Base-by-base conservation (phyloP, 805 yeast species). In the Cyberlindnera petersonii region DNA sequence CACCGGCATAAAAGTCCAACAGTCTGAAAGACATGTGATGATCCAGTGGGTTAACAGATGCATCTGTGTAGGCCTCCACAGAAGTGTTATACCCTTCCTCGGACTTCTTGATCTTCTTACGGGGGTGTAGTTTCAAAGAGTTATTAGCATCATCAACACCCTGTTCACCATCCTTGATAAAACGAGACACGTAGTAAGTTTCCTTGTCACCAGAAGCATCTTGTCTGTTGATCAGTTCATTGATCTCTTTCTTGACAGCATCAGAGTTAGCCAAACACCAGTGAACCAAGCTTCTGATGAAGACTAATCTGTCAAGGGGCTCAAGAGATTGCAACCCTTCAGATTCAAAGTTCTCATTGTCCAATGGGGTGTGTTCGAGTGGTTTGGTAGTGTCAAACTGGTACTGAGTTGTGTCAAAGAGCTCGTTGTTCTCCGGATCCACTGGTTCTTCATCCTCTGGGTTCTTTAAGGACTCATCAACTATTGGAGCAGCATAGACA, bases 1-100 rank as follows among this genome's bases (percentile, higher is more conserved):
- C 58, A 31, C 60, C 60, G 5, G 55, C 54, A 24, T 43, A 56
- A 28, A 56, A 55, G 30, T 52, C 57, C 15, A 56, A 6, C 8
- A 55, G 23, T 40, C 60, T 48, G 23, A 55, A 37, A 7, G 47
- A 46, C 30, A 50, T 33, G 28, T 44, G 48, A 41, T 49, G 43
- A 9, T 44, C 40, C 18, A 44, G 20, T 14, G 58, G 57, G 23
- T 47, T 44, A 1, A 42, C 38, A 8, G 44, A 4, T 9, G 56
- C 51, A 34, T 54, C 58, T 8, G 43, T 29, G 20, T 40, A 34
- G 4, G 49, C 29, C 22, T 34, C 47, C 14, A 35, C 6, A 6
- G 24, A 21, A 16, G 5, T 31, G 8, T 29, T 24, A 7, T 43
- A 41, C 10, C 28, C 40, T 9, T 32, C 37, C 2, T 35, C 39